These are phyloP conservation scores for Hyphochytrium catenoides DNA, from an alignment of 352 stramenopile species.

Conservation along the genomic window DNA sequence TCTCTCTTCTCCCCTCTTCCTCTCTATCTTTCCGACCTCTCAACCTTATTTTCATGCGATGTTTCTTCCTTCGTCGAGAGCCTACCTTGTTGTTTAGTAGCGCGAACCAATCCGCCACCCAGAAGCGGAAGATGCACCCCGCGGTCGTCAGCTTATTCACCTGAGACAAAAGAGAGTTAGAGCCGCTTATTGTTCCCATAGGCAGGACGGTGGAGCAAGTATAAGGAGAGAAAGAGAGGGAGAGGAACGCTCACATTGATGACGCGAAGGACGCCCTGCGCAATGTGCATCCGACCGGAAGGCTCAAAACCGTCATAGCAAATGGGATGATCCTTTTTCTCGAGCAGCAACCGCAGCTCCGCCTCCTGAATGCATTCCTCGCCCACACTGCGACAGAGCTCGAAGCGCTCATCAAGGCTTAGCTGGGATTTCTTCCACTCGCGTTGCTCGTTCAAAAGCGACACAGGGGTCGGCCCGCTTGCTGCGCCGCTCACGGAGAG, in stretches of 20 bases:
- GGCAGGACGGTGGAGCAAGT: too few species aligned
- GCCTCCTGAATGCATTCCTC: constrained; percentile 80
- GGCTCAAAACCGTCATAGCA: constrained; percentile 98
- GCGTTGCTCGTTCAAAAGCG: constrained; percentile 24
- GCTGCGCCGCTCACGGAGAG: too few species aligned
- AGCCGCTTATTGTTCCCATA: background rate
- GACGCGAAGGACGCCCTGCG: constrained; percentile 82
- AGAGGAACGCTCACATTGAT: constrained; percentile 91
- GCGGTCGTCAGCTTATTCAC: constrained; percentile 57
- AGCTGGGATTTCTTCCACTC: constrained; percentile 46
- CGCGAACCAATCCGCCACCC: constrained; percentile 99
- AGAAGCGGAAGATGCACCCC: constrained; percentile 94
- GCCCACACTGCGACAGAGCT: constrained; percentile 48
- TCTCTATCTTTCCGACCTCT: too few species aligned
- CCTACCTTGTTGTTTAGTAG: constrained; percentile 99
- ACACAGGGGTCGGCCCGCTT: constrained; percentile 29
- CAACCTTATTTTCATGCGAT: too few species aligned
- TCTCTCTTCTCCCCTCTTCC: too few species aligned
- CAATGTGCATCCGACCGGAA: constrained; percentile 97
- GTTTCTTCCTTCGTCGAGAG: too few species aligned
- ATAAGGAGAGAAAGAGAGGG: too few species aligned
- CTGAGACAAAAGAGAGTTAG: background rate
- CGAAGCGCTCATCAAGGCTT: constrained; percentile 47
- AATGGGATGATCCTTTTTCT: constrained; percentile 65
- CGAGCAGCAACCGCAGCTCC: constrained; percentile 46